Percentiles rank a stretch among this genome's conserved stretches.
Conservation (phyloP, 169 alveolate genomes). For the Plasmodium vivax region DNA sequence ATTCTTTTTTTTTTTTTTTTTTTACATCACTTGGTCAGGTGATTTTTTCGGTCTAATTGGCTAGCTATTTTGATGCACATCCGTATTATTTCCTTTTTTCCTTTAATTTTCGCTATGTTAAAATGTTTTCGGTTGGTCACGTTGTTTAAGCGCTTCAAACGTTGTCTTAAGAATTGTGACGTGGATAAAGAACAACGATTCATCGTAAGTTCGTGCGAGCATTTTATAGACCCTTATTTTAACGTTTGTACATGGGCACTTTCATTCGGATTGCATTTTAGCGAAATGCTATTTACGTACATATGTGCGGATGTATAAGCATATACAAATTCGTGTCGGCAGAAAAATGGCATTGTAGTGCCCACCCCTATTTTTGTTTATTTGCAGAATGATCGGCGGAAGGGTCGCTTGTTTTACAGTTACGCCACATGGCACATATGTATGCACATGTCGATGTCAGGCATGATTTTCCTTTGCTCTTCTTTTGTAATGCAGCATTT, state of each 20-base stretch:
- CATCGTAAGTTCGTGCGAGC: background rate
- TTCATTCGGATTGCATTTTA: background rate
- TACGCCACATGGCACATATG: background rate
- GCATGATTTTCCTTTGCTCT: background rate
- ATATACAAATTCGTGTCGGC: background rate
- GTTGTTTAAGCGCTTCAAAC: background rate
- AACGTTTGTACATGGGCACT: background rate
- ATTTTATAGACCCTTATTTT: background rate
- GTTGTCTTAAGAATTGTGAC: background rate
- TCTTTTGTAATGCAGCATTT: background rate
- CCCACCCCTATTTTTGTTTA: background rate
- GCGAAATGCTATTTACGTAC: background rate
- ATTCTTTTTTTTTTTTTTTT: no score
- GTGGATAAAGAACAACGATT: background rate
- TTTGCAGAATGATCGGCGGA: background rate
- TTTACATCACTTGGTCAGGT: background rate
- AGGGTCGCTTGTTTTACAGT: background rate
- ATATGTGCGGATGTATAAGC: background rate
- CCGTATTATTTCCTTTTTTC: background rate
- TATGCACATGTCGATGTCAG: background rate
- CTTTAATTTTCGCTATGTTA: background rate
- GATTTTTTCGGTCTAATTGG: background rate
- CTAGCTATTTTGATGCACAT: background rate
- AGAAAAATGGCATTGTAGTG: background rate
- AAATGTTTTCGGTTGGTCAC: background rate